Evolutionary conservation across 495 filamentous ascomycete species (phyloP).

Genomic region (Polyplosphaeria fusca): DNA sequence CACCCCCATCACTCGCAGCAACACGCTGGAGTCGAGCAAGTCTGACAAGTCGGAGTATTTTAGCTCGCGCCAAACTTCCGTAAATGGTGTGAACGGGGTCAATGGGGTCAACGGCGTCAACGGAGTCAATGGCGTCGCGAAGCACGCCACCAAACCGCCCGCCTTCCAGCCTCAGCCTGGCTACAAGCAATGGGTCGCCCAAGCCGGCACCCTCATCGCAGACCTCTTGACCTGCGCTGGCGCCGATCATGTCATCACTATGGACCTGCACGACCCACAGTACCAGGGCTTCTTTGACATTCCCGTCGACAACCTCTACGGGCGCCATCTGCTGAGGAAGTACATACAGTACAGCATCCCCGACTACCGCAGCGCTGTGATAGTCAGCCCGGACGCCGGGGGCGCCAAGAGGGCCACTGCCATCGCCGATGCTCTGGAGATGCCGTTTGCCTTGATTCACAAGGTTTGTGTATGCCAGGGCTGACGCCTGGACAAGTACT

Average conservation of each 20-base stretch:
- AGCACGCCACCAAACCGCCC: conserved; percentile 33
- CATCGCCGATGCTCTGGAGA: conserved; percentile 87
- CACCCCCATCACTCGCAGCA: conserved; percentile 44
- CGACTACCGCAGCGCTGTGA: conserved; percentile 80
- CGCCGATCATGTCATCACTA: conserved; percentile 93
- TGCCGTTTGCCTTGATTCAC: conserved; percentile 95
- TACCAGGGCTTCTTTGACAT: conserved; percentile 99
- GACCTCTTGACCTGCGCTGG: conserved; percentile 93
- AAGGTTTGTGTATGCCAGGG: conserved; percentile 62
- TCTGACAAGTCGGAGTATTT: conserved; percentile 38
- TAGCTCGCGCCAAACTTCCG: background rate
- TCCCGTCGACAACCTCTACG: conserved; percentile 94
- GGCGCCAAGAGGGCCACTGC: conserved; percentile 96
- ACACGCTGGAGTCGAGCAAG: conserved; percentile 60
- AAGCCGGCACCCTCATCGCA: conserved; percentile 91
- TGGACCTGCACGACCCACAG: conserved; percentile 96
- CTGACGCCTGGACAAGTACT: conserved; percentile 27
- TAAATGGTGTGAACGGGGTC: conserved; percentile 12
- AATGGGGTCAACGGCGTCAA: conserved; percentile 20
- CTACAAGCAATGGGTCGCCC: conserved; percentile 98
- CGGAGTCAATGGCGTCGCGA: conserved; percentile 16
- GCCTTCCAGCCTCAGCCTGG: conserved; percentile 78
- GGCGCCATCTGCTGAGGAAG: conserved; percentile 76
- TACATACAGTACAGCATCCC: conserved; percentile 89
- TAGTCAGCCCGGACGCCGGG: conserved; percentile 94